These are phyloP conservation scores for Aphanomyces cochlioides DNA, from an alignment of 352 stramenopile species.

Conservation along the genomic window DNA sequence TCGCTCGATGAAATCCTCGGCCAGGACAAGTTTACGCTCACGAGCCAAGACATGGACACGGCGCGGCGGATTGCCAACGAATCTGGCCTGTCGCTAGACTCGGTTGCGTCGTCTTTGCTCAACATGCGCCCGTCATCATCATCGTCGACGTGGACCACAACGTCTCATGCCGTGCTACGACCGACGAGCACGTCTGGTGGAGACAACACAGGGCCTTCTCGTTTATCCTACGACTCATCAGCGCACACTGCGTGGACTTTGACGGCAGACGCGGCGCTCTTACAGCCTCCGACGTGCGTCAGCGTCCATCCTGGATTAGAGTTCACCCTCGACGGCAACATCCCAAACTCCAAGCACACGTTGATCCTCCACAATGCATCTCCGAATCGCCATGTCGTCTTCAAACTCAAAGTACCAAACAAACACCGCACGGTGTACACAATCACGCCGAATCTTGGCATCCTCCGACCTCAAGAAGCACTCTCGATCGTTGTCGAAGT, in stretches of 20 bases:
- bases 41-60: background rate
- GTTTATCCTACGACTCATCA: constrained; percentile 6
- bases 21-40: constrained; percentile 8
- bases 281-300: background rate
- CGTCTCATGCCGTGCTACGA: background rate
- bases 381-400: background rate
- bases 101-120: background rate
- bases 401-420: constrained; percentile 24
- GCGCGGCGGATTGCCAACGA: constrained; percentile 3
- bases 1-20: background rate
- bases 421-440: background rate
- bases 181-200: background rate
- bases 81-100: background rate
- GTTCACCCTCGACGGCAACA: constrained; percentile 18
- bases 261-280: background rate
- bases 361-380: constrained; percentile 23
- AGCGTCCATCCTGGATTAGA: background rate
- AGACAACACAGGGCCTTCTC: background rate
- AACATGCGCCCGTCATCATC: background rate
- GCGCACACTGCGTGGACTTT: constrained; percentile 15
- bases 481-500: constrained; percentile 18
- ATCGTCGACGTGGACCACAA: constrained; percentile 9
- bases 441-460: constrained; percentile 22
- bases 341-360: constrained; percentile 4
- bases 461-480: constrained; percentile 20